Conservation (phyloP, 495 filamentous ascomycete species). For the Penicillium mononematosum region DNA sequence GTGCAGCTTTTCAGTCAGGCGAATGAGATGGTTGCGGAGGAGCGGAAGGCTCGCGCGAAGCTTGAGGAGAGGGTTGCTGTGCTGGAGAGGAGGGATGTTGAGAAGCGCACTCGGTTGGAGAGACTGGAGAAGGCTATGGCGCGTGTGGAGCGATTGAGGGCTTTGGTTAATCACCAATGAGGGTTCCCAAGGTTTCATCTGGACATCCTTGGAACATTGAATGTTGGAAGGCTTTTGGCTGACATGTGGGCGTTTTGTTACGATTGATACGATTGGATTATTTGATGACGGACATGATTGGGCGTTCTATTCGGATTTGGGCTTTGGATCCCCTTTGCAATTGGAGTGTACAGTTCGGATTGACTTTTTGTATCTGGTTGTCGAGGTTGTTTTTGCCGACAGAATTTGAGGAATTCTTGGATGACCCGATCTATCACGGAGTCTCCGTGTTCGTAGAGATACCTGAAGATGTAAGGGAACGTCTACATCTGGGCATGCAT, state of each 20-base stretch:
- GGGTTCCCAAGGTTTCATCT: neutral
- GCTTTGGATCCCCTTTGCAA: slow-evolving; percentile 12
- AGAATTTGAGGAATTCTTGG: neutral
- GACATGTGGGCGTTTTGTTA: slow-evolving; percentile 13
- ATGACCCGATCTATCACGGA: neutral
- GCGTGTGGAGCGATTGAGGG: slow-evolving; percentile 70
- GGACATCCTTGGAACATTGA: neutral
- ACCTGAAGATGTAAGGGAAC: neutral
- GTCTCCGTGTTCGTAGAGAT: neutral
- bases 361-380: slow-evolving; percentile 1
- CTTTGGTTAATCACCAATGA: slow-evolving; percentile 55
- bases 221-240: neutral
- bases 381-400: no score
- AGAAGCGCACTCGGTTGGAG: slow-evolving; percentile 70
- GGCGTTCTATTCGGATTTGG: slow-evolving; percentile 12
- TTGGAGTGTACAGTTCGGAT: neutral
- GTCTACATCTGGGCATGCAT: no score
- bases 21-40: slow-evolving; percentile 94
- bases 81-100: slow-evolving; percentile 66
- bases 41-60: slow-evolving; percentile 74
- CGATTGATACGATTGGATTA: slow-evolving; percentile 24
- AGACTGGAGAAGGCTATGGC: slow-evolving; percentile 75
- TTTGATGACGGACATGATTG: slow-evolving; percentile 16
- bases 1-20: slow-evolving; percentile 87
- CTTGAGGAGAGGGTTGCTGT: slow-evolving; percentile 73